phyloP scores from a whole-genome alignment of 495 filamentous ascomycete genomes.

The Penicillium diatomitis region DNA sequence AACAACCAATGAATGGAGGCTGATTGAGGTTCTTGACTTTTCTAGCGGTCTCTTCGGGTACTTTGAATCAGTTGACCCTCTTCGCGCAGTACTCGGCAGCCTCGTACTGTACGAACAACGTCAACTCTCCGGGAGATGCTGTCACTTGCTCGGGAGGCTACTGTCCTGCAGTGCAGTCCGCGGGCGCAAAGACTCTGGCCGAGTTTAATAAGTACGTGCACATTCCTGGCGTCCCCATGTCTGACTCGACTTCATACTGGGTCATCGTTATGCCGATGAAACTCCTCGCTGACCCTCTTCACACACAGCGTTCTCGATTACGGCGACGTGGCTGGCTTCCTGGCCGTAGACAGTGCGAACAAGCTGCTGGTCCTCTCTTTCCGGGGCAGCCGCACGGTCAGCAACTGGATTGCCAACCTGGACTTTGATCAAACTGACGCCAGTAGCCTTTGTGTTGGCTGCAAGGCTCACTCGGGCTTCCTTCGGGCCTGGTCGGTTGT shows the following conservation, averaged over 20 bases:
- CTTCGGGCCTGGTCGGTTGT: slow-evolving; percentile 44
- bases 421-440: slow-evolving; percentile 30
- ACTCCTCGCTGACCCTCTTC: too few species aligned
- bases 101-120: slow-evolving; percentile 53
- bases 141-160: slow-evolving; percentile 48
- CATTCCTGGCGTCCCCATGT: not conserved
- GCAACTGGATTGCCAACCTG: slow-evolving; percentile 60
- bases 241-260: not conserved
- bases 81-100: slow-evolving; percentile 65
- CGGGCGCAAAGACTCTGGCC: slow-evolving; percentile 43
- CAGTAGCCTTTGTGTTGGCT: slow-evolving; percentile 29
- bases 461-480: slow-evolving; percentile 47
- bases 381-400: slow-evolving; percentile 52
- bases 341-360: slow-evolving; percentile 57
- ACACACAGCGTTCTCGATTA: slow-evolving; percentile 32
- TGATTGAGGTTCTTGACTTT: not conserved
- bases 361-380: slow-evolving; percentile 58
- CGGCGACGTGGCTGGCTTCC: slow-evolving; percentile 59
- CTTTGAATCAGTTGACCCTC: slow-evolving; percentile 41
- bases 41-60: slow-evolving; percentile 14
- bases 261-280: too few species aligned
- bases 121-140: slow-evolving; percentile 31
- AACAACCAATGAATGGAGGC: not conserved
- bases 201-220: slow-evolving; percentile 51
- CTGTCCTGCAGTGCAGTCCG: slow-evolving; percentile 53